Evolutionary conservation across 306 rosid genomes (phyloP).

Genomic region (Rubus idaeus): DNA sequence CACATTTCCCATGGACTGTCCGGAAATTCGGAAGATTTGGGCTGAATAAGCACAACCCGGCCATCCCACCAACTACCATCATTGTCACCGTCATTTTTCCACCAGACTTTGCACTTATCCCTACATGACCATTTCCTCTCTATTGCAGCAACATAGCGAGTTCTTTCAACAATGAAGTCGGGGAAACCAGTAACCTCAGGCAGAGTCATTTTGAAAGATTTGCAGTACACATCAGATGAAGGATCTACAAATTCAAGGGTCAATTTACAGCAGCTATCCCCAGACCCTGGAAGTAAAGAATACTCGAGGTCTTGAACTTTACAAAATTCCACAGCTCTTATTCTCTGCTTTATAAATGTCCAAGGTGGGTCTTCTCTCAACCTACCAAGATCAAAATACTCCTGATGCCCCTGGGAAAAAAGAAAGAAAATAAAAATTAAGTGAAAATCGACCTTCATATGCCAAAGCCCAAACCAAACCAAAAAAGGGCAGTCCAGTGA

Average conservation of each 20-base stretch:
- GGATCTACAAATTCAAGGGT: constrained; percentile 74
- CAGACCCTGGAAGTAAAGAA: constrained; percentile 83
- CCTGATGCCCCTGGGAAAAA: constrained; percentile 81
- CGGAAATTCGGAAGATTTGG: constrained; percentile 72
- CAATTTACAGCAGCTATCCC: constrained; percentile 99
- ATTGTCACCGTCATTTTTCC: constrained; percentile 78
- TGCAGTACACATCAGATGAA: constrained; percentile 51
- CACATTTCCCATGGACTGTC: constrained; percentile 98
- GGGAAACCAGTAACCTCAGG: constrained; percentile 92
- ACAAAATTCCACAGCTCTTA: constrained; percentile 82
- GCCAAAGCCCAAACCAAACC: neutral
- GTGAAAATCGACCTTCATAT: neutral
- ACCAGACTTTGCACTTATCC: constrained; percentile 98
- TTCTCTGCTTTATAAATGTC: constrained; percentile 51
- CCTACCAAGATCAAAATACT: constrained; percentile 58
- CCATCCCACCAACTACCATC: constrained; percentile 98
- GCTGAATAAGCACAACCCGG: constrained; percentile 54
- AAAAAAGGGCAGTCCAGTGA: neutral
- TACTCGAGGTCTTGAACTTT: constrained; percentile 67
- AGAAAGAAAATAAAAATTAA: constrained; percentile 11
- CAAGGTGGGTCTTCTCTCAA: constrained; percentile 77
- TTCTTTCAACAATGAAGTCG: constrained; percentile 89
- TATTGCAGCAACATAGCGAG: constrained; percentile 72
- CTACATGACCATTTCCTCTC: constrained; percentile 86
- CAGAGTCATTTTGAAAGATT: constrained; percentile 74